Percentiles rank a stretch among this genome's conserved stretches.
Conservation (phyloP, 2,329 filamentous ascomycete genomes). For the Verticillium nubilum region DNA sequence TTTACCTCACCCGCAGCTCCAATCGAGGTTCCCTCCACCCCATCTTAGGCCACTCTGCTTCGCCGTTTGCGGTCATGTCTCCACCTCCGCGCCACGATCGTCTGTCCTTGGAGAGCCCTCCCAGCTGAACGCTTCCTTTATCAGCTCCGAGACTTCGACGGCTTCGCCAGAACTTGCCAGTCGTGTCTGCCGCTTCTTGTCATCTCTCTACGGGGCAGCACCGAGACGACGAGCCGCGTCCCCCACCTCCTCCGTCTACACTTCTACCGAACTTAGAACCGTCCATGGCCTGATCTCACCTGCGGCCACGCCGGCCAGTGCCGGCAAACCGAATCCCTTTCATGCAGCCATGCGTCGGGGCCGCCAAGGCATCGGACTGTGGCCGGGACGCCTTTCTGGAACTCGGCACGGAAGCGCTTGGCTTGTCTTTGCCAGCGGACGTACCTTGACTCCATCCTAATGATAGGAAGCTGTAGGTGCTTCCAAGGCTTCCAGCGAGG, state of each 20-base stretch:
- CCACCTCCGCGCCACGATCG: not conserved
- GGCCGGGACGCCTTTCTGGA: too few species aligned
- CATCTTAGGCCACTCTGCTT: not conserved
- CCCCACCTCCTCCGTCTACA: not conserved
- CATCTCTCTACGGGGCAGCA: not conserved
- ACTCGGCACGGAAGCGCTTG: too few species aligned
- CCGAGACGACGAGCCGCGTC: not conserved
- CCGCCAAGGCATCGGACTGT: too few species aligned
- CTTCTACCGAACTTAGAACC: not conserved
- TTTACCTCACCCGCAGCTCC: not conserved
- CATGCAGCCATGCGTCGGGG: too few species aligned
- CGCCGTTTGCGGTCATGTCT: not conserved
- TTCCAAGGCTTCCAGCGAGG: too few species aligned
- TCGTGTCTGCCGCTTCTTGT: not conserved
- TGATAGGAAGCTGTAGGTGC: too few species aligned
- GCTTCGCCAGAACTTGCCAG: not conserved
- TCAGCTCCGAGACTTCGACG: not conserved
- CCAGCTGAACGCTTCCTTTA: not conserved
- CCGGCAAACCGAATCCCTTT: too few species aligned
- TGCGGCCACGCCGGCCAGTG: not conserved
- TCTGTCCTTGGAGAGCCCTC: not conserved
- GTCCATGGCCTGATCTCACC: not conserved
- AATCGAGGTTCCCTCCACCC: not conserved
- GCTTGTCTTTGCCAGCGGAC: too few species aligned
- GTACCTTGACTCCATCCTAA: too few species aligned